Percentiles rank a stretch among this genome's conserved stretches.
Conservation (phyloP, 2,329 filamentous ascomycete genomes). For the Metarhizium album region DNA sequence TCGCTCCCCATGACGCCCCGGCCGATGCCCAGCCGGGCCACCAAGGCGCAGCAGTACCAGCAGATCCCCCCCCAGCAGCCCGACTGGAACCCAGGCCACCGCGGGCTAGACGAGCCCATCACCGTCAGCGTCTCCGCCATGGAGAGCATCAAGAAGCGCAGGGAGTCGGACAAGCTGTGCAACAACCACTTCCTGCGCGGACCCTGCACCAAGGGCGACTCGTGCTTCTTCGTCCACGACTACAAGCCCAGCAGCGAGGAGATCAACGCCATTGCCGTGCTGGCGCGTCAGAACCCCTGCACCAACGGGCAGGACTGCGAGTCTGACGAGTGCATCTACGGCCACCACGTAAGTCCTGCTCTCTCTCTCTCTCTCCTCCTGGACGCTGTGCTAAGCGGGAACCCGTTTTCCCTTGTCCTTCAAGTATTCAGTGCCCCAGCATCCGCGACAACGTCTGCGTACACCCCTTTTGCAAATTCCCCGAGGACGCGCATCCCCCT, state of each 20-base stretch:
- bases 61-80: conserved; percentile 20
- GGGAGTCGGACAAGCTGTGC: conserved; percentile 45
- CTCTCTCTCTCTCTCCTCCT: background rate
- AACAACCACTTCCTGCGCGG: conserved; percentile 52
- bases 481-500: conserved; percentile 41
- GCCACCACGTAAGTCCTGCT: conserved; percentile 43
- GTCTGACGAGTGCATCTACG: conserved; percentile 48
- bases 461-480: conserved; percentile 46
- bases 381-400: too few species aligned
- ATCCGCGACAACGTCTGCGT: conserved; percentile 39
- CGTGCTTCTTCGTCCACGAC: conserved; percentile 46
- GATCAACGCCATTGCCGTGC: conserved; percentile 41
- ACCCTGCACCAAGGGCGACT: conserved; percentile 41
- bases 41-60: conserved; percentile 10
- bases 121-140: conserved; percentile 33
- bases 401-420: too few species aligned
- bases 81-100: conserved; percentile 41
- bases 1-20: conserved; percentile 29
- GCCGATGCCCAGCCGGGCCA: conserved; percentile 5
- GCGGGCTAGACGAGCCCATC: conserved; percentile 44
- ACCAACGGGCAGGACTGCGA: conserved; percentile 47
- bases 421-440: conserved; percentile 42
- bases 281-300: conserved; percentile 49
- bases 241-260: conserved; percentile 44
- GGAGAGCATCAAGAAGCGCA: conserved; percentile 45